phyloP scores from a whole-genome alignment of 768 basidiomycete genomes.

The Trametes villosa region DNA sequence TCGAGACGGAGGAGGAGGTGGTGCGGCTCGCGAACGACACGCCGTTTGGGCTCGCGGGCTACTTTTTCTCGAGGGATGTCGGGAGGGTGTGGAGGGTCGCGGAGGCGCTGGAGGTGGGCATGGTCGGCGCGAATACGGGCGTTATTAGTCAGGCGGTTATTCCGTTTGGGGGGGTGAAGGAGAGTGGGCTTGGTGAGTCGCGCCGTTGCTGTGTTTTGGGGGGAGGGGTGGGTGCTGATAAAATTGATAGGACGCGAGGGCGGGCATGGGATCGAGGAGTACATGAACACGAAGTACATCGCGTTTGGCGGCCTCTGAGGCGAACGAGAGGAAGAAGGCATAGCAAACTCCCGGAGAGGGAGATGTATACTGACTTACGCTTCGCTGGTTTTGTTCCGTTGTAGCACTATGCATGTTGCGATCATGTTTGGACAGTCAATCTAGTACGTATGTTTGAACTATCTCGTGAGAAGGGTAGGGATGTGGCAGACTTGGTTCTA shows the following conservation, averaged over 20 bases:
- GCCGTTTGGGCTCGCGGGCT: conserved; percentile 88
- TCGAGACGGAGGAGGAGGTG: conserved; percentile 94
- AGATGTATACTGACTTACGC: neutral
- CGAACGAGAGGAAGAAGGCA: neutral
- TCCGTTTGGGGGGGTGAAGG: conserved; percentile 91
- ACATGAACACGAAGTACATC: conserved; percentile 80
- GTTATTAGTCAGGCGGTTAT: conserved; percentile 76
- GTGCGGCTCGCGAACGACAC: conserved; percentile 82
- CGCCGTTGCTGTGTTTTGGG: neutral
- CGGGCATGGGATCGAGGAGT: conserved; percentile 88
- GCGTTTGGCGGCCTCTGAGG: conserved; percentile 57
- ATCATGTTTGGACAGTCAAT: neutral
- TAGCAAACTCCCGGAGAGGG: neutral
- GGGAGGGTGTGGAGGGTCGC: conserved; percentile 94
- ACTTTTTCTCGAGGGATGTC: conserved; percentile 89
- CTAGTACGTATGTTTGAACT: neutral
- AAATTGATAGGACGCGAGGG: conserved; percentile 73
- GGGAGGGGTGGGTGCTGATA: conserved; percentile 41
- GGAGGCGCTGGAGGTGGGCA: conserved; percentile 92
- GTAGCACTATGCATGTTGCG: neutral
- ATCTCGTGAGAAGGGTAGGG: no score
- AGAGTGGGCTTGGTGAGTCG: conserved; percentile 73
- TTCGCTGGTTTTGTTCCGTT: neutral
- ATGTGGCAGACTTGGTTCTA: no score
- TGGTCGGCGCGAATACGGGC: conserved; percentile 86